Percentiles rank a stretch among this genome's conserved stretches.
phyloP scores from a whole-genome alignment of 768 basidiomycete species.

The Wakefieldia striispora region DNA sequence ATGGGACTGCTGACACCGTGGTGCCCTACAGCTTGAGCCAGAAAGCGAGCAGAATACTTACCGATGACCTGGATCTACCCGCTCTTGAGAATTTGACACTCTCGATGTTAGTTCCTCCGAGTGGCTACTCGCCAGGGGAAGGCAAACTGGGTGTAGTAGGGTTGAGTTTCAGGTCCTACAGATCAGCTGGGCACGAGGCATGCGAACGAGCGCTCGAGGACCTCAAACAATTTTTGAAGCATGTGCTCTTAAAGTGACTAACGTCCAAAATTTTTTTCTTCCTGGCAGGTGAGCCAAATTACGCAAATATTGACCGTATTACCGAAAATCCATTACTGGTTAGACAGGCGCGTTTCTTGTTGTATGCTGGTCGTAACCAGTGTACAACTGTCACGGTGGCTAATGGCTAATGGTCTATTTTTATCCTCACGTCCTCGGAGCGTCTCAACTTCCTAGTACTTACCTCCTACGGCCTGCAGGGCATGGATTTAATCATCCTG shows the following conservation, averaged over 20 bases:
- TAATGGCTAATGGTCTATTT: not conserved
- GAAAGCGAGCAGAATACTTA: slow-evolving; percentile 56
- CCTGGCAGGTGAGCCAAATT: not conserved
- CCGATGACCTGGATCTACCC: slow-evolving; percentile 49
- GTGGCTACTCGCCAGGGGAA: slow-evolving; percentile 18
- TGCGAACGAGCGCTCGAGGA: slow-evolving; percentile 65
- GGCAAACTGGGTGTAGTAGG: slow-evolving; percentile 39
- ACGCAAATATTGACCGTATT: not conserved
- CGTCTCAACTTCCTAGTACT: too few relatives aligned
- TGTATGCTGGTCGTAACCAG: not conserved
- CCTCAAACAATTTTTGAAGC: slow-evolving; percentile 67
- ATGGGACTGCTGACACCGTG: slow-evolving; percentile 74
- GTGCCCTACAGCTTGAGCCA: slow-evolving; percentile 57
- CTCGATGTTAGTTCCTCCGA: slow-evolving; percentile 27
- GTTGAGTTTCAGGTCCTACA: slow-evolving; percentile 65
- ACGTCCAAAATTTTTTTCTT: not conserved
- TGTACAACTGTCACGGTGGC: not conserved
- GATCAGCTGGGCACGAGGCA: slow-evolving; percentile 65
- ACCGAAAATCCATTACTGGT: not conserved
- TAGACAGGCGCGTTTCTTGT: not conserved
- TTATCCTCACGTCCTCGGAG: too few relatives aligned
- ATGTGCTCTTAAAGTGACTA: slow-evolving; percentile 41
- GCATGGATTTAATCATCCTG: not conserved
- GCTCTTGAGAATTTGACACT: slow-evolving; percentile 35
- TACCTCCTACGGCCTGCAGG: too few relatives aligned